Base-by-base conservation (phyloP, 2,329 filamentous ascomycete genomes). In the Exserohilum rostratum region DNA sequence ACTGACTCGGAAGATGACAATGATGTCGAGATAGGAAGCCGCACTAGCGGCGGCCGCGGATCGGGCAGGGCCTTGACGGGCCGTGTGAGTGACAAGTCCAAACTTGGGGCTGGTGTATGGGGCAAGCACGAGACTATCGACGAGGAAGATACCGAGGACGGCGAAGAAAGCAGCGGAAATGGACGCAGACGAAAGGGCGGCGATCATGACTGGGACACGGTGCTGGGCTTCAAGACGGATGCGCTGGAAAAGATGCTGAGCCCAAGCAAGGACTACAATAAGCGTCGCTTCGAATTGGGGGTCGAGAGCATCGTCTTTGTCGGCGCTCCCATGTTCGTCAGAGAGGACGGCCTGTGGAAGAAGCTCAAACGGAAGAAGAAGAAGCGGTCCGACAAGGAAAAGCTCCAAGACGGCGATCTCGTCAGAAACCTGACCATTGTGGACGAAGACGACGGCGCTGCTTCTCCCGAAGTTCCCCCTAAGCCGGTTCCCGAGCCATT, bases 251-350 rank as follows among this genome's bases (percentile, higher is more conserved):
- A 76, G 61, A 72, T 77, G 60, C 60, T 77, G 22, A 73, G 65
- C 50, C 75, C 75, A 6, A 62, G 60, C 38, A 68, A 66, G 44
- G 67, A 69, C 6, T 76, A 73, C 57, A 76, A 77, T 51, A 77
- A 77, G 67, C 61, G 69, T 22, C 64, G 70, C 30, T 77, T 77
- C 55, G 75, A 77, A 60, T 59, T 76, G 9, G 75, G 74, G 1
- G 71, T 77, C 3, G 75, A 77, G 56, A 69, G 72, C 35, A 63
- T 76, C 13, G 72, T 75, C 7, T 77, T 77, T 48, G 65, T 77
- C 1, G 75, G 75, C 22, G 72, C 72, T n/a, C 75, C 75, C 20
- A 77, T 76, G 70, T 77, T 76, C 57, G 70, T 75, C n/a, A 60
- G 74, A 17, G 74, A 76, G 2, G 74, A 77, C 44, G 75, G 74